Evolutionary conservation across 192 early-diverging fungal genomes (phyloP).

Genomic region (Gaertneriomyces sp.): DNA sequence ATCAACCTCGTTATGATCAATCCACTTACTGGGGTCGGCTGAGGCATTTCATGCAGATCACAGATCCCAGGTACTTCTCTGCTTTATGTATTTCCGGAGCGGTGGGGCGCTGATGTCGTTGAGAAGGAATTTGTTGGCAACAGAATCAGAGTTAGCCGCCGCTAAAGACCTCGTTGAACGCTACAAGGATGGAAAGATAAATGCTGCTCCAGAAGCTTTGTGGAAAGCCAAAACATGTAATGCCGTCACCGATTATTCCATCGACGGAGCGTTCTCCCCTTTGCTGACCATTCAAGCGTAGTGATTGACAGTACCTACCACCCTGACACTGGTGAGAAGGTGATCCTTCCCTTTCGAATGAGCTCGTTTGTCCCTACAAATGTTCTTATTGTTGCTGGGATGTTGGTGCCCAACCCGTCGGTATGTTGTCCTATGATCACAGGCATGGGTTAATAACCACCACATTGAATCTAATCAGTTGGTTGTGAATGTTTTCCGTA

Average conservation of each 20-base stretch:
- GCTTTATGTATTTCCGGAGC: neutral
- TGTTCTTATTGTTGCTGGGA: constrained; percentile 73
- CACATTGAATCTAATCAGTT: constrained; percentile 14
- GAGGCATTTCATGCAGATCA: constrained; percentile 69
- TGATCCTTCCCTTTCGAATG: constrained; percentile 81
- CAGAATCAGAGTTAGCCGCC: constrained; percentile 50
- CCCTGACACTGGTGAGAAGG: constrained; percentile 74
- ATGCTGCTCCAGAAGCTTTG: constrained; percentile 44
- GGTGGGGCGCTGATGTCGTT: neutral
- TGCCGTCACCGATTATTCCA: neutral
- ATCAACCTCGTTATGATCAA: constrained; percentile 58
- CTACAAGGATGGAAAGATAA: constrained; percentile 46
- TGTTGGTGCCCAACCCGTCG: constrained; percentile 78
- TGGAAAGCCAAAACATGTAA: constrained; percentile 73
- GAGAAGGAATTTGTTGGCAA: constrained; percentile 60
- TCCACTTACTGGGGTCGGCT: constrained; percentile 71
- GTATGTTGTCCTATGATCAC: constrained; percentile 46
- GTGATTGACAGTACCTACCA: constrained; percentile 76
- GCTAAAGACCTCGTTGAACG: constrained; percentile 61
- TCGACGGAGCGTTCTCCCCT: neutral
- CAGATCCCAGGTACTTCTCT: constrained; percentile 22
- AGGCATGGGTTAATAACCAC: constrained; percentile 35
- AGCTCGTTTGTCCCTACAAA: constrained; percentile 81
- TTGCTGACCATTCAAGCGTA: constrained; percentile 8
- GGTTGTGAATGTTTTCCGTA: neutral